A percentile compares a stretch with the other conserved stretches of the same genome.
These are phyloP conservation scores for Alternaria arborescens DNA, from an alignment of 2,329 filamentous ascomycete genomes.

Conservation along the genomic window DNA sequence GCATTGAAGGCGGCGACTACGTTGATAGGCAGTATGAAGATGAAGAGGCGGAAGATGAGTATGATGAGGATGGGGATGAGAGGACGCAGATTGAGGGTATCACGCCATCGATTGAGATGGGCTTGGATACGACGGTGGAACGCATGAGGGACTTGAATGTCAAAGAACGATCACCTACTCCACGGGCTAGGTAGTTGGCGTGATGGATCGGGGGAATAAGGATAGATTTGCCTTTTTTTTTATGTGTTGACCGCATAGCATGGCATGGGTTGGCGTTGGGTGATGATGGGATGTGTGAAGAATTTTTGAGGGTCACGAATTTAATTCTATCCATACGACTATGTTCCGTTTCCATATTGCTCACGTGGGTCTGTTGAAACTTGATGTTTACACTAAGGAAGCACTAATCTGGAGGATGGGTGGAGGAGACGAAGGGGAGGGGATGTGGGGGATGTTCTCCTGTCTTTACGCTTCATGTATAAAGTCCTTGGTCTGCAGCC, in stretches of 20 bases:
- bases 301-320: no score
- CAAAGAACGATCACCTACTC: conserved; percentile 33
- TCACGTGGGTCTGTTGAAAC: no score
- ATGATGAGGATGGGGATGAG: conserved; percentile 35
- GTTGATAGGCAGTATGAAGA: conserved; percentile 32
- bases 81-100: conserved; percentile 22
- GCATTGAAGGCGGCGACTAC: conserved; percentile 54
- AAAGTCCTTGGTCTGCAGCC: no score
- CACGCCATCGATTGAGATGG: conserved; percentile 23
- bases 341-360: no score
- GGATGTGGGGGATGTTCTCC: no score
- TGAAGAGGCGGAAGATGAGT: conserved; percentile 29
- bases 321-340: no score
- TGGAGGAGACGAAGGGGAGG: no score
- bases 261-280: neutral
- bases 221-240: neutral
- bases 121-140: neutral
- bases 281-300: no score
- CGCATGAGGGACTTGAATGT: conserved; percentile 24
- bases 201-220: no score
- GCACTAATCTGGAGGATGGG: no score
- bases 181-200: neutral
- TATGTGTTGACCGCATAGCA: neutral
- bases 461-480: no score
- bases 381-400: no score